Evolutionary conservation across 1,284 basidiomycete species (phyloP).

Genomic region (Tilletia walkeri): DNA sequence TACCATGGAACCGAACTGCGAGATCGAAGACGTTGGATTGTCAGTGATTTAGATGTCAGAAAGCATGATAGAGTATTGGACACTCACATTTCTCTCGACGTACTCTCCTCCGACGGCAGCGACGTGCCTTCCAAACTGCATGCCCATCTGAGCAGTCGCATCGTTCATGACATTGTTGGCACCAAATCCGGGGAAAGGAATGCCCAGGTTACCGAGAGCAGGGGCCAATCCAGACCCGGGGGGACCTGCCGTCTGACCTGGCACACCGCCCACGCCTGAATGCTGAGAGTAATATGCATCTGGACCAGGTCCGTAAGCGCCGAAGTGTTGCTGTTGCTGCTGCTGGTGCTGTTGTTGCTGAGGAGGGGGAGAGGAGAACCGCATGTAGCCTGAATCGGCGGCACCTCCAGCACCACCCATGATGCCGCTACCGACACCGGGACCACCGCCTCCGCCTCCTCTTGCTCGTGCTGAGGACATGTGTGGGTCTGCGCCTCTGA

Average conservation of each 20-base stretch:
- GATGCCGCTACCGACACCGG: conserved; percentile 18
- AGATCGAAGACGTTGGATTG: neutral
- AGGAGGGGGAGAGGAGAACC: conserved; percentile 14
- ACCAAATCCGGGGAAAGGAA: conserved; percentile 14
- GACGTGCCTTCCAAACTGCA: conserved; percentile 90
- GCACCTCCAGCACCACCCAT: conserved; percentile 24
- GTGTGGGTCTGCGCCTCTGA: conserved; percentile 20
- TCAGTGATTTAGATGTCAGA: conserved; percentile 1
- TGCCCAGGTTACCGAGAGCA: conserved; percentile 8
- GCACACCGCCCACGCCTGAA: neutral
- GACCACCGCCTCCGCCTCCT: neutral
- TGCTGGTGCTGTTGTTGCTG: neutral
- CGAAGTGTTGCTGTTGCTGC: conserved; percentile 10
- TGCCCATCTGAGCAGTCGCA: conserved; percentile 89
- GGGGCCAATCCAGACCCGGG: neutral
- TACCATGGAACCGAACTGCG: conserved; percentile 34
- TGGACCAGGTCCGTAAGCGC: conserved; percentile 1
- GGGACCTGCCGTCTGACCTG: neutral
- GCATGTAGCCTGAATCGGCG: conserved; percentile 13
- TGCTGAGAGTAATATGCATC: conserved; percentile 7
- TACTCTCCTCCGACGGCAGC: conserved; percentile 93
- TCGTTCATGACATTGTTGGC: conserved; percentile 68
- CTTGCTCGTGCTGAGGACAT: conserved; percentile 22
- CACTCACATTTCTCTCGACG: conserved; percentile 82
- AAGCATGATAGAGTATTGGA: neutral